Conservation (phyloP, 331 rosid species). For the Quercus lobata region DNA sequence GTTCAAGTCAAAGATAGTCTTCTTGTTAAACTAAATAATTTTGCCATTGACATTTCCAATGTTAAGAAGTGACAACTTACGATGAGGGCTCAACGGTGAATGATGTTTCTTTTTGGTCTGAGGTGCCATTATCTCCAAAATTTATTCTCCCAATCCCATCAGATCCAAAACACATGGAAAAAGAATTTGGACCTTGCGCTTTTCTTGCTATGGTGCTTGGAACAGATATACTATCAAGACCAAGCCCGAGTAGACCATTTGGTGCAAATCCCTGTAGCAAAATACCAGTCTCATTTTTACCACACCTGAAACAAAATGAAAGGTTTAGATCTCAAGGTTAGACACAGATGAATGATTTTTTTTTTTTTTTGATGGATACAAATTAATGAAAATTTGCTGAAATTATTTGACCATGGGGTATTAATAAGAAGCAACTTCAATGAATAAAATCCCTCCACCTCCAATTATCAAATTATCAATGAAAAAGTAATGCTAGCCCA, state of each 20-base stretch:
- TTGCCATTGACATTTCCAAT: neutral
- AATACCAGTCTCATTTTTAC: slow-evolving; percentile 69
- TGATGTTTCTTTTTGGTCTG: slow-evolving; percentile 62
- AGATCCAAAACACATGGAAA: slow-evolving; percentile 84
- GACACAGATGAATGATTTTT: neutral
- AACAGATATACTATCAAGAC: slow-evolving; percentile 55
- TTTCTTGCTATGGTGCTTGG: slow-evolving; percentile 77
- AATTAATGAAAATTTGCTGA: no score
- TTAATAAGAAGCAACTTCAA: neutral
- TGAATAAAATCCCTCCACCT: no score
- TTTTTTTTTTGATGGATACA: neutral
- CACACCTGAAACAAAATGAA: slow-evolving; percentile 64
- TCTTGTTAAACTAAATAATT: slow-evolving; percentile 5
- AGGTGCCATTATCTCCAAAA: slow-evolving; percentile 75
- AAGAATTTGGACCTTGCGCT: slow-evolving; percentile 67
- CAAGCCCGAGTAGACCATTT: slow-evolving; percentile 81
- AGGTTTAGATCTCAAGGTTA: neutral
- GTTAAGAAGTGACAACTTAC: slow-evolving; percentile 40
- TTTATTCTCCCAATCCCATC: slow-evolving; percentile 72
- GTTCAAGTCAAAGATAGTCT: neutral
- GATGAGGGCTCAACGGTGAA: slow-evolving; percentile 31
- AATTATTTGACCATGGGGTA: no score
- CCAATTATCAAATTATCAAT: neutral
- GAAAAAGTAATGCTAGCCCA: slow-evolving; percentile 8
- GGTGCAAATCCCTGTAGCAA: slow-evolving; percentile 68